Evolutionary conservation across 139 green algal species (phyloP).

Genomic region (Diplosphaera chodatii): DNA sequence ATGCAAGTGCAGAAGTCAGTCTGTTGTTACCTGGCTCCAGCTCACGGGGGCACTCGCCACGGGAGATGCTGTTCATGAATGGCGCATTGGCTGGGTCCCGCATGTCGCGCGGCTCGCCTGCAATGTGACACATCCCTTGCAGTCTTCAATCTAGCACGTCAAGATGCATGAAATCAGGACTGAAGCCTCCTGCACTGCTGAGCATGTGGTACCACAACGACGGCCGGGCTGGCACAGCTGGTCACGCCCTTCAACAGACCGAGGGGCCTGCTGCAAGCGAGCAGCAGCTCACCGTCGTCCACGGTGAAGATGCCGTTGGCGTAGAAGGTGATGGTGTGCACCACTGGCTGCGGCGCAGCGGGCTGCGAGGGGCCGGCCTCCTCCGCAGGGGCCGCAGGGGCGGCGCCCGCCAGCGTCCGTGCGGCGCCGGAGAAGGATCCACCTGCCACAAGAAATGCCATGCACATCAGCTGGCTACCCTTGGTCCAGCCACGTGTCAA

Average conservation of each 20-base stretch:
- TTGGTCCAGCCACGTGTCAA: too few relatives aligned
- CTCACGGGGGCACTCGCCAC: conserved; percentile 64
- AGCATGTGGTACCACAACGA: background rate
- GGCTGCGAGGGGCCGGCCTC: background rate
- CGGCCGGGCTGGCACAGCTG: background rate
- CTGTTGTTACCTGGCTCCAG: conserved; percentile 46
- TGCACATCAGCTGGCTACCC: too few relatives aligned
- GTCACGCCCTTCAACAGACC: too few relatives aligned
- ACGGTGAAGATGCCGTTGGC: conserved; percentile 78
- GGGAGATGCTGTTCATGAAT: conserved; percentile 63
- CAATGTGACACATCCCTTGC: too few relatives aligned
- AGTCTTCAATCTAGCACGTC: too few relatives aligned
- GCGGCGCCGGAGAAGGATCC: conserved; percentile 49
- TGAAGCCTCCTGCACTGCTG: too few relatives aligned
- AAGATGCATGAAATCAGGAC: too few relatives aligned
- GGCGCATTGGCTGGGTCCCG: conserved; percentile 65
- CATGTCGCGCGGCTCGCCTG: conserved; percentile 34
- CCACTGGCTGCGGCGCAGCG: conserved; percentile 3
- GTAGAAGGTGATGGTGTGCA: conserved; percentile 80
- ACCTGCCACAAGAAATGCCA: too few relatives aligned
- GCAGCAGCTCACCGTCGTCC: conserved; percentile 48
- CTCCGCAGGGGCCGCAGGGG: background rate
- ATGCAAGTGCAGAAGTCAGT: too few relatives aligned
- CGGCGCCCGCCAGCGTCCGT: conserved; percentile 57
- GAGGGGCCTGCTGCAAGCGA: too few relatives aligned